Evolutionary conservation across 352 stramenopile species (phyloP), one percentile per base, ranked within the genome.

Genomic region (Globisporangium megalacanthum): DNA sequence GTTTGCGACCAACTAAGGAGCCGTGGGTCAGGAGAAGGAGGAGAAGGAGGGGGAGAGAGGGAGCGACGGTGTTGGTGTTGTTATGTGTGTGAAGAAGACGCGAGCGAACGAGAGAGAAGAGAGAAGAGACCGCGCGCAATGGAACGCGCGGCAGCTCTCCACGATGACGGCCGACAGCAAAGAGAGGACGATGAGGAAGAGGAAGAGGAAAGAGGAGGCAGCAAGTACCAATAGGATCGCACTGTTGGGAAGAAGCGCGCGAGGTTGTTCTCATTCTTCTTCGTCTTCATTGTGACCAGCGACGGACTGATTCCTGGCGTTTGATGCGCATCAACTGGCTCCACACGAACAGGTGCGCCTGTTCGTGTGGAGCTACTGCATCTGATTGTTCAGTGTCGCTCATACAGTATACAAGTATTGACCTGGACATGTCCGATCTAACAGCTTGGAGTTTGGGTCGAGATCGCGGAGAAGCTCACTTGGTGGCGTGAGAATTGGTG

Each of bases 1-100:
- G 60, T 81, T 75, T 1, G 56, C 73, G 20, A 79, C 58, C 19
- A 82, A 83, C 64, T 90, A 83, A 60, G 20, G 35, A 19, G 15
- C 2, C 31, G 54, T 46, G 22, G 35, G 36, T 33, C 45, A 22
- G 14, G 36, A 14, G 25, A 52, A 17, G 45, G n/a, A 6, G 45
- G 9, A 29, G 45, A 44, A 36, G 46, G n/a, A 4, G 13, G 9
- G 8, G 45, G 10, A n/a, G 9, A 25, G 10, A 29, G 4, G 6
- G 14, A 20, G 8, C 44, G 44, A 25, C 42, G 41, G 41, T 47
- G 44, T 49, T 31, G 44, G 44, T 49, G 44, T 49, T 49, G 44
- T 49, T 31, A 29, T 49, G 44, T 29, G 44, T 49, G 44, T 49
- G 5, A 31, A 45, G n/a, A 46, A 33, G 29, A 54, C 36, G 49